phyloP scores from a whole-genome alignment of 108 stramenopile genomes.

The Nitzschia sp. region DNA sequence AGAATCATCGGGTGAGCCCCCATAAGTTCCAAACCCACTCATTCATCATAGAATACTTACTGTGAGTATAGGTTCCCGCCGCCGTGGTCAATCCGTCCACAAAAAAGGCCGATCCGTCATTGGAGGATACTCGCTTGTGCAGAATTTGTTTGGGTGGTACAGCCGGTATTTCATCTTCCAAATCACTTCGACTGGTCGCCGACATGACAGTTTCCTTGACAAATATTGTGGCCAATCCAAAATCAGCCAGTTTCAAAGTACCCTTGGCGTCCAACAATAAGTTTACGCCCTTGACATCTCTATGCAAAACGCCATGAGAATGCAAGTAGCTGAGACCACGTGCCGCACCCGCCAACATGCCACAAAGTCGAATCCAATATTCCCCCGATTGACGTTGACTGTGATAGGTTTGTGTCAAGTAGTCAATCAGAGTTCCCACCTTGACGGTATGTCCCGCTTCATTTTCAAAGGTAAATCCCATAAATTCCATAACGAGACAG shows the following conservation, averaged over 20 bases:
- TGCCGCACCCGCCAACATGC: constrained; percentile 20
- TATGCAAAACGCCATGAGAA: constrained; percentile 18
- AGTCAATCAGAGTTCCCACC: constrained; percentile 10
- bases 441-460: not conserved
- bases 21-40: too few relatives aligned
- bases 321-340: constrained; percentile 21
- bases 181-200: too few relatives aligned
- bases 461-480: constrained; percentile 1
- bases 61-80: constrained; percentile 25
- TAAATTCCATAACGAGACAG: constrained; percentile 26
- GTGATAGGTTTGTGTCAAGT: not conserved
- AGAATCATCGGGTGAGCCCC: too few relatives aligned
- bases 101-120: not conserved
- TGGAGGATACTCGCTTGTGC: too few relatives aligned
- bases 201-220: not conserved
- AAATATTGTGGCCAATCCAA: constrained; percentile 47
- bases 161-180: too few relatives aligned
- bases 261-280: constrained; percentile 33
- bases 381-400: not conserved
- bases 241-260: constrained; percentile 81
- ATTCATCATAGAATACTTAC: too few relatives aligned
- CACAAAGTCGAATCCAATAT: constrained; percentile 16
- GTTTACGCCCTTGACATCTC: constrained; percentile 21
- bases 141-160: too few relatives aligned
- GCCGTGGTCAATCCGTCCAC: constrained; percentile 1